Base-by-base conservation (phyloP, 345 rosid species). In the Rhodamnia argentea region DNA sequence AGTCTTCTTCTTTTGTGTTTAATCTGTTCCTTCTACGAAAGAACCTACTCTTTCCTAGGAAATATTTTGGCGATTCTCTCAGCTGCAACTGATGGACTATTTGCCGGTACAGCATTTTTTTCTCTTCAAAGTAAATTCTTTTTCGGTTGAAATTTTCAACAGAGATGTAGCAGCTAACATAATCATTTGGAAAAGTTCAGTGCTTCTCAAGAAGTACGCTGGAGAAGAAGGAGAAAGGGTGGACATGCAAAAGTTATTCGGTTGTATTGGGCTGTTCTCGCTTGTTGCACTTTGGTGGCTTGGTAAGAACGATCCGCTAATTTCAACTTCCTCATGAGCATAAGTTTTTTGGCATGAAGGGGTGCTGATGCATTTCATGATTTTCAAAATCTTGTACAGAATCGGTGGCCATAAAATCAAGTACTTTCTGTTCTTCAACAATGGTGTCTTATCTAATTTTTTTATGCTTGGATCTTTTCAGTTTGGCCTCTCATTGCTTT, bases 171-270 rank as follows among this genome's bases (percentile, higher is more conserved):
- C 64, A 26, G 29, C 64, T 58, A 58, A 58, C 29, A 10, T 26
- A 58, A 58, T 58, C 64, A 58, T 24, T 2, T 58, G 64, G 26
- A 57, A 56, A 26, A 12, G 47, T 42, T 85, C 90, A 92, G 94
- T 92, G 75, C 74, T 92, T 85, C 92, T 90, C 27, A 90, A 89
- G 82, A 91, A 89, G 90, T 85, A 89, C 84, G 84, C 90, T 74
- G 93, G 92, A 24, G 86, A 89, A 60, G 87, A 82, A 84, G 92
- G 92, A 83, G 89, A 89, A 37, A 91, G 64, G 86, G 60, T 92
- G 26, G 94, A 92, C 83, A 53, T 91, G 89, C 92, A 91, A 56
- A 92, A 90, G 88, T 54, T 92, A 37, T 87, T 87, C 81, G 93
- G 94, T 13, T 91, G 81, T 52, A 89, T 90, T 37, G 92, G 94